Percentiles rank a stretch among this genome's conserved stretches.
Evolutionary conservation across 805 yeast species (phyloP).

Genomic region (Yarrowia divulgata): DNA sequence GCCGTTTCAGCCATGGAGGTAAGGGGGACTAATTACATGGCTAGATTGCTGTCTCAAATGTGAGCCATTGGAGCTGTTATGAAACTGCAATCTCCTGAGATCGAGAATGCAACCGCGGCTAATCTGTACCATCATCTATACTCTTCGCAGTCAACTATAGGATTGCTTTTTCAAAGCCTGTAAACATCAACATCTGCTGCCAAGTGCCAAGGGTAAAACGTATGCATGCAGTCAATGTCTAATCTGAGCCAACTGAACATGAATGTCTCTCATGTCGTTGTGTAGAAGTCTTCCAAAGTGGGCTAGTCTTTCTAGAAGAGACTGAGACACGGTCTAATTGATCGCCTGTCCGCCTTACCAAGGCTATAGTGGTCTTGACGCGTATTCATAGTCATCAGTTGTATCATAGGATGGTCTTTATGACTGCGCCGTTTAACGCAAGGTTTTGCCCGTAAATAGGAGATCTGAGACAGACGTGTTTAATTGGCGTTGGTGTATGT

Average conservation of each 20-base stretch:
- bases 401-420: neutral
- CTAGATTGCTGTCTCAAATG: neutral
- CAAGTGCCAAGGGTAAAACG: constrained; percentile 1
- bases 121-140: no score
- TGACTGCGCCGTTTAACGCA: neutral
- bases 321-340: no score
- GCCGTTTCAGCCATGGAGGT: constrained; percentile 10
- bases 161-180: constrained; percentile 8
- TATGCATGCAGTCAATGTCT: constrained; percentile 18
- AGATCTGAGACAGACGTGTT: constrained; percentile 15
- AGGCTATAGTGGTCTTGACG: no score
- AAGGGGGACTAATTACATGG: constrained; percentile 2
- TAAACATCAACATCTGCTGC: neutral
- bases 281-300: neutral
- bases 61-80: no score
- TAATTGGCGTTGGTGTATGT: neutral
- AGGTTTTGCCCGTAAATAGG: neutral
- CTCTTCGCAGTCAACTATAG: neutral
- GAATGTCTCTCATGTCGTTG: neutral
- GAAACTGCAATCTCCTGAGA: no score
- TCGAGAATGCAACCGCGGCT: no score
- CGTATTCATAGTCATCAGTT: no score
- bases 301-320: neutral
- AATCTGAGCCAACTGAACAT: neutral
- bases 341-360: no score